Base-by-base conservation (phyloP, 257 asterid genomes). In the Parsonsia alboflavescens region DNA sequence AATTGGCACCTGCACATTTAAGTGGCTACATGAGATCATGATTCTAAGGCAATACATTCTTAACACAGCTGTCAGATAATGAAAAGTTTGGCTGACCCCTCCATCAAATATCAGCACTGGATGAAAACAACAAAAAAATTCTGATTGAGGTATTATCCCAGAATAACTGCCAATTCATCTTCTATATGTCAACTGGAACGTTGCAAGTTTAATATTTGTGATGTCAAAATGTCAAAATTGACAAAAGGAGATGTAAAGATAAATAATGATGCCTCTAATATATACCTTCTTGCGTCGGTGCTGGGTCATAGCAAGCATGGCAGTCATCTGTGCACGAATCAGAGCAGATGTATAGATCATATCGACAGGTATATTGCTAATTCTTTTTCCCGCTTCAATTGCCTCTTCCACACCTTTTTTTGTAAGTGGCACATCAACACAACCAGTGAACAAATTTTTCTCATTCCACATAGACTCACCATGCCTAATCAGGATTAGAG, bases 391-490 rank as follows among this genome's bases (percentile, higher is more conserved):
- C 10, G 99, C 99, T 86, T 92, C 96, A 74, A 90, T 81, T 36
- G 99, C 99, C 85, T 95, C 99, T 48, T 92, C 96, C 73, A 92
- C 96, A 19, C 99, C 99, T 83, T 92, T 95, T 65, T 85, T 81
- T 21, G 98, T 95, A 21, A 95, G 85, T 44, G 99, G 98, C 79
- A 95, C 98, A 67, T 95, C 99, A 30, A 95, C 98, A 83, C 98
- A 92, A 57, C 99, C 99, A 6, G 99, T 95, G 90, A 95, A 95
- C 74, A 95, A 83, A 85, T 95, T 95, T 83, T 92, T 95, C 84
- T 95, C 99, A n/a, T 95, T 95, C 98, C 99, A 95, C 97, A 95
- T 89, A 49, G 99, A 92, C 82, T 95, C 98, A 1, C 99, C 99
- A 41, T 95, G 99, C 88, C 99, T 84, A 53, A 95, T 90, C 74